A percentile compares a stretch with the other conserved stretches of the same genome.
Conservation (phyloP, 1,139 yeast genomes). For the Pichia kudriavzevii region DNA sequence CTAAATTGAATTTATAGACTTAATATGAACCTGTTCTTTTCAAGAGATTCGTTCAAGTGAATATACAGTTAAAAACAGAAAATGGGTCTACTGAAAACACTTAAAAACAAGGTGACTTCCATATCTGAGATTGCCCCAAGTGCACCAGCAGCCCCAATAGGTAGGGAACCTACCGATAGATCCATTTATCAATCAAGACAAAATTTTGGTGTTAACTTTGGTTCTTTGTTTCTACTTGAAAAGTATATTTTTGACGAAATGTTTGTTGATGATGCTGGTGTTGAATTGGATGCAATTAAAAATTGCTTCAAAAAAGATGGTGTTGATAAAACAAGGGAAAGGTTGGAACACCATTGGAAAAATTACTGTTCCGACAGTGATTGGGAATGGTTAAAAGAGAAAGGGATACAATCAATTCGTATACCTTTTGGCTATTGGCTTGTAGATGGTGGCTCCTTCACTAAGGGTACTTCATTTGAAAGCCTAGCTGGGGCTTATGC, state of each 20-base stretch:
- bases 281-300: conserved; percentile 72
- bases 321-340: conserved; percentile 43
- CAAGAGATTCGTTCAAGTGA: no score
- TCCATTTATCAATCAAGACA: conserved; percentile 59
- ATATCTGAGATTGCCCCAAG: conserved; percentile 5
- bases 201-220: conserved; percentile 83
- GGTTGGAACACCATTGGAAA: conserved; percentile 64
- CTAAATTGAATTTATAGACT: no score
- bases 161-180: conserved; percentile 34
- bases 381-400: conserved; percentile 66
- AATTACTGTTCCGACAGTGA: conserved; percentile 60
- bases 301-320: conserved; percentile 44
- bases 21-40: no score
- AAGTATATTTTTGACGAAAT: conserved; percentile 59
- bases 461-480: conserved; percentile 57
- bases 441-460: conserved; percentile 53
- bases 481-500: conserved; percentile 47
- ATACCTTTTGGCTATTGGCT: conserved; percentile 92
- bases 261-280: conserved; percentile 42
- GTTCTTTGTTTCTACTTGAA: conserved; percentile 77
- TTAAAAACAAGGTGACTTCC: no score
- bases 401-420: conserved; percentile 69
- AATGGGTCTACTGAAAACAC: no score
- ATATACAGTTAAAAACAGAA: no score
- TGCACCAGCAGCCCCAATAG: conserved; percentile 23